Evolutionary conservation across 768 basidiomycete genomes (phyloP).

Genomic region (Infundibulicybe gibba): DNA sequence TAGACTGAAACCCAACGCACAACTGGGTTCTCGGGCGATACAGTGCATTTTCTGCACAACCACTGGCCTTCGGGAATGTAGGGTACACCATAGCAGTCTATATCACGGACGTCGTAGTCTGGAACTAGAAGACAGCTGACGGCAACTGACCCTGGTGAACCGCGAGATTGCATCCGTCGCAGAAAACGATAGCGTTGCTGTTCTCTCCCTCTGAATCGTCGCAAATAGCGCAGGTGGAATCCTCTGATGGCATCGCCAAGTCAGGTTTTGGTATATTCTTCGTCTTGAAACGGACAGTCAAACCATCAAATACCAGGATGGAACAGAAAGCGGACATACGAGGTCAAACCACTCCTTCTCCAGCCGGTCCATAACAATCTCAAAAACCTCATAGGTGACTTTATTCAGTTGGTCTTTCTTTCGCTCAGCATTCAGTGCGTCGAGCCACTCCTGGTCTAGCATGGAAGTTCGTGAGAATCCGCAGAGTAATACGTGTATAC

Average conservation of each 20-base stretch:
- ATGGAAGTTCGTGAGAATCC: conserved; percentile 1
- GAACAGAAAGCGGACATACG: conserved; percentile 40
- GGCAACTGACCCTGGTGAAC: conserved; percentile 91
- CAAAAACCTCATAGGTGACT: conserved; percentile 84
- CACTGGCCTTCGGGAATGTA: conserved; percentile 99
- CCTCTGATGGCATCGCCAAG: conserved; percentile 86
- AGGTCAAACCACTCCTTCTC: conserved; percentile 99
- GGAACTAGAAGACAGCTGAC: not conserved
- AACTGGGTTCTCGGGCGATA: conserved; percentile 94
- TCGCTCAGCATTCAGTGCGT: conserved; percentile 76
- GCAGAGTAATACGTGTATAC: conserved; percentile 11
- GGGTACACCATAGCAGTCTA: conserved; percentile 98
- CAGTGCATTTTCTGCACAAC: conserved; percentile 97
- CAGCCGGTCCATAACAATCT: conserved; percentile 94
- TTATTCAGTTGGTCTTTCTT: conserved; percentile 68
- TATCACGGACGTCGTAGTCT: not conserved
- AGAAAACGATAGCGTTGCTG: conserved; percentile 98
- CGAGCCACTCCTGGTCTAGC: conserved; percentile 93
- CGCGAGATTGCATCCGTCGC: conserved; percentile 97
- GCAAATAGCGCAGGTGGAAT: conserved; percentile 94
- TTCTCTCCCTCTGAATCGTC: conserved; percentile 99
- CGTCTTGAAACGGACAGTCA: conserved; percentile 45
- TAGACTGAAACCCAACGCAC: conserved; percentile 41
- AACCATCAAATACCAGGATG: conserved; percentile 1
- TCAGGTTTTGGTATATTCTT: conserved; percentile 92